Evolutionary conservation across 352 stramenopile genomes (phyloP), one percentile per base, ranked within the genome.

Genomic region (Globisporangium cylindrosporum): DNA sequence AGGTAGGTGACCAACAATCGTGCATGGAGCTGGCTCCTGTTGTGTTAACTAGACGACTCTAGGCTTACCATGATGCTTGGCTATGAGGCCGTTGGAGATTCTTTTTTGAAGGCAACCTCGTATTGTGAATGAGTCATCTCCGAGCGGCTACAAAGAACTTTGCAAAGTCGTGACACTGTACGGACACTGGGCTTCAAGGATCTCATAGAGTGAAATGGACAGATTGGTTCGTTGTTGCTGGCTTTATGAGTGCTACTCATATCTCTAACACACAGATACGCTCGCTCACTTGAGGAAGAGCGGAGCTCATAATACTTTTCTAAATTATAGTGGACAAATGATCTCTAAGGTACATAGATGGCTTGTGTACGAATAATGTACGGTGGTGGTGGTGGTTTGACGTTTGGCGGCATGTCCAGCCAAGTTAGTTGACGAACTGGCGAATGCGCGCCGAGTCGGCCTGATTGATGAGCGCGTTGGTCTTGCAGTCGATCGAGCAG

Each of bases 401-500:
- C 3, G 27, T 32, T 46, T 18, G 38, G 10, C 38, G 38, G 10
- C 36, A 22, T 12, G 10, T 15, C 36, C n/a, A 27, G 53, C 25
- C 20, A 38, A 1, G 4, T 79, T 64, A 89, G 41, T 78, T 75
- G 62, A 80, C 81, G 73, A 82, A 87, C 46, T 79, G 77, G 58
- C 74, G 77, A 59, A 89, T 82, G 66, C 73, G 81, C 54, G 82
- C 85, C 68, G 85, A 88, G 74, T 93, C 85, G 4, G 80, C 82
- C 60, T 87, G 77, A 72, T 67, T 91, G 74, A 93, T 85, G 64
- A 89, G 70, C 54, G 87, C 74, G 71, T 92, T 93, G 32, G 85
- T 94, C 76, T 94, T 94, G 78, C 87, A 94, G 78, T 94, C 87
- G 66, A 94, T 92, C 4, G 82, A 93, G 76, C 85, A 94, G 65